Base-by-base conservation (phyloP, 2,329 filamentous ascomycete species). In the Aspergillus melleus region DNA sequence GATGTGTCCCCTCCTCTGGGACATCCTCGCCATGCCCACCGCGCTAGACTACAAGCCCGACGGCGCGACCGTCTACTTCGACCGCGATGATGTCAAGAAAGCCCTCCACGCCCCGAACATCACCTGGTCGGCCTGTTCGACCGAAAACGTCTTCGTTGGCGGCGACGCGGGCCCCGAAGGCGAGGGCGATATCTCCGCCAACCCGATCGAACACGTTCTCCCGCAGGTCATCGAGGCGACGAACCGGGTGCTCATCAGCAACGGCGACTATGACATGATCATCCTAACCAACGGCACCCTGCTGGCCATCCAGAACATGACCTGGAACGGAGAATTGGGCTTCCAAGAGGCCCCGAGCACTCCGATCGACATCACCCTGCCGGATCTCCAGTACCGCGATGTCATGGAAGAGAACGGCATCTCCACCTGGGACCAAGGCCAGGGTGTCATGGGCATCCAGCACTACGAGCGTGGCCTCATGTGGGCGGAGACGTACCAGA, bases 261-360 rank as follows among this genome's bases (percentile, higher is more conserved):
- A 94, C 69, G 91, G 90, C 20, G 79, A 84, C 52, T 83, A 89
- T n/a, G 91, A 93, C 76, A 90, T 84, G 72, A 83, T 90, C 61
- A 81, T 92, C 20, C 79, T 89, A 22, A 82, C 83, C 67, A 89
- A 90, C 72, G 90, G 90, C 10, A 90, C 89, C 0, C 80, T 94
- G 1, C 78, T 93, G 8, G 82, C 84, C 2, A 88, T 94, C 64
- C 90, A 95, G 71, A 93, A 93, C 78, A 91, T 94, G 87, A 93
- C 90, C 0, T 94, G 88, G 87, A 86, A 86, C 59, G 90, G 90
- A 12, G 73, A 83, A 56, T 84, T 90, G 50, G 91, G 91, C 0
- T 94, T 95, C 80, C 85, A 88, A 68, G 70, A 74, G 0, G 75
- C 77, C 3, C 90, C 90, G 85, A 90, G 68, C 87, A 70, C 62